Evolutionary conservation across 495 filamentous ascomycete genomes (phyloP).

Genomic region (Clohesyomyces aquaticus): DNA sequence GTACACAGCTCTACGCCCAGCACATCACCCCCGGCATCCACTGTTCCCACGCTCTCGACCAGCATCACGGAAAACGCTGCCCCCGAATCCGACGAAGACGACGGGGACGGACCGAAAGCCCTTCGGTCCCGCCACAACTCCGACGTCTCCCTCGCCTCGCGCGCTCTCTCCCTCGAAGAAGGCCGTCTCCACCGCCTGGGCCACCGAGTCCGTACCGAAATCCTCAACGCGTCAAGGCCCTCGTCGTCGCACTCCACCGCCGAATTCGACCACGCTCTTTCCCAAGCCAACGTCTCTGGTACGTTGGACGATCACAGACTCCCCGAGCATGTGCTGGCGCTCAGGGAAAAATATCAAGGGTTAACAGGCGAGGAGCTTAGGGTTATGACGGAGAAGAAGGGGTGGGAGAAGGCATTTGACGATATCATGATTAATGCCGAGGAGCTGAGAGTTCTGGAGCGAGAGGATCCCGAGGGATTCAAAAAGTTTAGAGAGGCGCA

Average conservation of each 20-base stretch:
- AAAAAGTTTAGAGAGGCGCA: constrained; percentile 33
- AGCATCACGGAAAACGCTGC: constrained; percentile 18
- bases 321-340: constrained; percentile 26
- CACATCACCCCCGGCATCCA: constrained; percentile 28
- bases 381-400: constrained; percentile 34
- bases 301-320: constrained; percentile 27
- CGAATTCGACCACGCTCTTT: too few relatives aligned
- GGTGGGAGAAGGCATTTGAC: constrained; percentile 35
- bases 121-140: constrained; percentile 70
- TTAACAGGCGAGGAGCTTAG: constrained; percentile 43
- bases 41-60: constrained; percentile 24
- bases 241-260: constrained; percentile 47
- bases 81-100: constrained; percentile 41
- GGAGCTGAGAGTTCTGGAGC: constrained; percentile 43
- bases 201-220: constrained; percentile 75
- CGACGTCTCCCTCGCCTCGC: constrained; percentile 77
- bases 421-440: constrained; percentile 44
- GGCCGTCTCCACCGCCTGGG: constrained; percentile 83
- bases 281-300: constrained; percentile 14
- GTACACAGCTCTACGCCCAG: constrained; percentile 27
- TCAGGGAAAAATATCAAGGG: constrained; percentile 39
- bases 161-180: constrained; percentile 83
- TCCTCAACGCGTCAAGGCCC: constrained; percentile 54
- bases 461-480: constrained; percentile 41
- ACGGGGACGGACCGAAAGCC: constrained; percentile 39